These are phyloP conservation scores for Cryphonectria naterciae DNA, from an alignment of 2,329 filamentous ascomycete species.

Conservation along the genomic window DNA sequence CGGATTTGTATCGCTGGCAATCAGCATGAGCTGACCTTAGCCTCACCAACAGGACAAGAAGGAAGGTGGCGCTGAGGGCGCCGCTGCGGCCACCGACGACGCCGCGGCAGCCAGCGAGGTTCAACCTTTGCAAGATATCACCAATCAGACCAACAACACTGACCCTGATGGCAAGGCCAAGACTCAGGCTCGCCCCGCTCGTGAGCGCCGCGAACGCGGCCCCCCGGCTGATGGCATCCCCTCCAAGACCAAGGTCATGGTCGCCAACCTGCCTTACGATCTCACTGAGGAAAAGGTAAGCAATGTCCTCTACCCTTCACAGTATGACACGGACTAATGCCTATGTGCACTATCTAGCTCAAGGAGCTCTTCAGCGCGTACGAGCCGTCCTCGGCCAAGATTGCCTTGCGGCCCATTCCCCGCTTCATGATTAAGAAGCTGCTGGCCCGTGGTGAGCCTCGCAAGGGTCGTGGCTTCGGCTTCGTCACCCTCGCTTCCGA, in stretches of 20 bases:
- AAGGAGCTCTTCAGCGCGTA: constrained; percentile 96
- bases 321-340: constrained; percentile 13
- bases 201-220: constrained; percentile 78
- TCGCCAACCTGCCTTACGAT: constrained; percentile 98
- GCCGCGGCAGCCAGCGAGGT: constrained; percentile 55
- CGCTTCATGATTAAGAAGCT: constrained; percentile 99
- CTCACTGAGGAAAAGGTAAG: constrained; percentile 92
- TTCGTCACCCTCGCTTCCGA: constrained; percentile 96
- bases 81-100: constrained; percentile 51
- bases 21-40: constrained; percentile 29
- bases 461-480: constrained; percentile 98
- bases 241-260: constrained; percentile 99
- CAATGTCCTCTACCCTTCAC: constrained; percentile 35
- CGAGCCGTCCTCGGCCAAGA: constrained; percentile 93
- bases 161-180: constrained; percentile 64
- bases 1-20: not conserved
- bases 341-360: constrained; percentile 63
- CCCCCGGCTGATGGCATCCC: constrained; percentile 96
- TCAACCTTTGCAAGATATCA: constrained; percentile 64
- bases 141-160: constrained; percentile 58
- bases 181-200: constrained; percentile 56
- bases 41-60: constrained; percentile 47
- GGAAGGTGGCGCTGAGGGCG: constrained; percentile 54
- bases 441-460: constrained; percentile 93
- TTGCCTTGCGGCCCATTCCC: constrained; percentile 95